Base-by-base conservation (phyloP, 2,329 filamentous ascomycete species). In the Elsinoe australis region DNA sequence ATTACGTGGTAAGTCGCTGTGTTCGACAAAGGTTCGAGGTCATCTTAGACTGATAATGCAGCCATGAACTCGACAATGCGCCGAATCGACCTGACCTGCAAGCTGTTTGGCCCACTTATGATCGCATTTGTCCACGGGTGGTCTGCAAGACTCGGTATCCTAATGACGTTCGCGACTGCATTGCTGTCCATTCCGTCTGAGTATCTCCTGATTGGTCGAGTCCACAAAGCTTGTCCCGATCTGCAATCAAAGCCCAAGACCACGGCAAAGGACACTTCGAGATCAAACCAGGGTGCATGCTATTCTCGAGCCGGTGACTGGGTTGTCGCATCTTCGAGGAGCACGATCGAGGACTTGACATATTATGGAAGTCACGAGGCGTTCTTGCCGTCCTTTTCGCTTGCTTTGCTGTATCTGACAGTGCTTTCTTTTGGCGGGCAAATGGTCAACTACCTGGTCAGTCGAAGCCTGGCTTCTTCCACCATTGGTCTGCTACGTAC, bases 401-500 rank as follows among this genome's bases (percentile, higher is more conserved):
- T 75, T 0, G 69, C 77, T 0, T 61, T 83, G 0, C 71, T 83
- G 1, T 83, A 83, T 57, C 67, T 83, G 41, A 83, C 77, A 0
- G 77, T 80, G 0, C 64, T 81, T 2, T 72, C 69, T 5, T 79
- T 80, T 54, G 67, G 68, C 0, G 78, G 77, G 0, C 79, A 81
- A 55, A 82, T 83, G 77, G 68, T 80, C 47, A 81, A 80, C 0
- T 83, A 78, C 54, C 70, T 84, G 2, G 63, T 82, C 4, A 70
- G 75, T 0, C 60, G 69, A 3, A 75, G 75, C 17, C 74, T 74
- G 55, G 73, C 63, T 1, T 68, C 76, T 1, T 57, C 65, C n/a
- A 64, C 73, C 28, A 70, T 83, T 17, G 76, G 75, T 31, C 47
- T 74, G 9, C 69, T 75, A 36, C 70, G 80, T 3, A 74, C 74